Conservation (phyloP, 2,329 filamentous ascomycete genomes). For the Byssothecium circinans region DNA sequence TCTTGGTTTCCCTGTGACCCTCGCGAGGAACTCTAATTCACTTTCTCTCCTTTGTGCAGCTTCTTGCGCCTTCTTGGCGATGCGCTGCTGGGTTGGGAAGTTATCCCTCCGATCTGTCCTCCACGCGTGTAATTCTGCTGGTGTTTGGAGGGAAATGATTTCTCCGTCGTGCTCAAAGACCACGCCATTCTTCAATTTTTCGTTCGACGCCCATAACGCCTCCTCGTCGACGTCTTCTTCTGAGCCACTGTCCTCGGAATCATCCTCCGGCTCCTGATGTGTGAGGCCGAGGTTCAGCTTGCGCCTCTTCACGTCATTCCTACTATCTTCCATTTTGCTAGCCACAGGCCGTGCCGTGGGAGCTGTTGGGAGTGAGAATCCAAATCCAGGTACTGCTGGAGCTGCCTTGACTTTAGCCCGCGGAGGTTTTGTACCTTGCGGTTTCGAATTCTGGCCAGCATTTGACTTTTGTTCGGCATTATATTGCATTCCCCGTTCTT, state of each 20-base stretch:
- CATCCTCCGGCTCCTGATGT: constrained; percentile 47
- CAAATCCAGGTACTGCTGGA: constrained; percentile 42
- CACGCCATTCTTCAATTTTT: constrained; percentile 55
- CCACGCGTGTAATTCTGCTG: constrained; percentile 75
- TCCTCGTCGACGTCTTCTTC: constrained; percentile 74
- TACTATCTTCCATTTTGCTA: constrained; percentile 4
- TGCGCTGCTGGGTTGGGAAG: constrained; percentile 76
- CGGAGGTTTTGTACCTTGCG: constrained; percentile 29
- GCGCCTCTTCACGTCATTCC: constrained; percentile 64
- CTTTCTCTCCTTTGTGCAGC: constrained; percentile 23
- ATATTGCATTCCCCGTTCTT: constrained; percentile 16
- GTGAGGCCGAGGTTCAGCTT: constrained; percentile 72
- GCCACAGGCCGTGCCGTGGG: constrained; percentile 9
- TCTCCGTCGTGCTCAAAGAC: constrained; percentile 61
- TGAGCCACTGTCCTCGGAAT: constrained; percentile 56
- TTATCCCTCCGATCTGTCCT: constrained; percentile 77
- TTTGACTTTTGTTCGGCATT: constrained; percentile 13
- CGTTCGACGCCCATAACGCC: constrained; percentile 46
- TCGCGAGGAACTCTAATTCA: constrained; percentile 46
- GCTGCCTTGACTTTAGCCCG: constrained; percentile 37
- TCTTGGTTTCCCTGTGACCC: constrained; percentile 24
- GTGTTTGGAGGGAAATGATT: constrained; percentile 55
- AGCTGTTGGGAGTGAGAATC: constrained; percentile 31
- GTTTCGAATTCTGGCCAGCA: constrained; percentile 4
- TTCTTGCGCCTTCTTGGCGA: constrained; percentile 63